Base-by-base conservation (phyloP, 73 alveolate species). In the Paraurostyla sp. region DNA sequence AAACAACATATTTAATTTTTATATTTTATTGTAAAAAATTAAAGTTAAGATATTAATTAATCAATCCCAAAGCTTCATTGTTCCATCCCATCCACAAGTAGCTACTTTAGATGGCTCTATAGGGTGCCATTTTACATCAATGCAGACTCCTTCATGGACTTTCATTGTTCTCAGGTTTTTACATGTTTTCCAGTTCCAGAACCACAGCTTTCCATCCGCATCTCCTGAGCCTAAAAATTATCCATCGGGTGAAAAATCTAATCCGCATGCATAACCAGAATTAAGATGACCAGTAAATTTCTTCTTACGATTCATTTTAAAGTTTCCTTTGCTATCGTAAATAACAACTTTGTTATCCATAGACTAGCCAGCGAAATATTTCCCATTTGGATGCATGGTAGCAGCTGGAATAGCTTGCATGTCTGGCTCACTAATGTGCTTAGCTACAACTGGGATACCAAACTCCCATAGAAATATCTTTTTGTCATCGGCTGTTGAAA, bases 71-170 rank as follows among this genome's bases (percentile, higher is more conserved):
- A 97, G 92, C 86, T 98, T 98, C 46, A 98, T 95, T 49, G 97
- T 94, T 43, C 99, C 99, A 96, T 97, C 99, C 99, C 99, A 98
- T 7, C 99, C 96, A 83, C 99, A 94, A 73, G 99, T 98, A 40
- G 99, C 99, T 1, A 98, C 98, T 60, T 94, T 91, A 63, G 97
- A 89, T 35, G 99, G 97, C 65, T 93, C 97, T 29, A 98, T 84
- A 45, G 99, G 99, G 92, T 98, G 99, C 99, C 99, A 98, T 75
- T 95, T 94, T n/a, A 96, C 97, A 76, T 97, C 99, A 52, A 97
- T 96, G 46, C 98, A 96, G 11, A 97, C 98, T 32, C 97, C 96
- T 46, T 97, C 98, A 95, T 98, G 99, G 11, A 98, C 99, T 86
- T 96, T 91, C 62, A 97, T 92, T 30, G 99, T 96, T 59, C 98